Percentiles rank a stretch among this genome's conserved stretches.
These are phyloP conservation scores for Talaromyces marneffei DNA, from an alignment of 2,329 filamentous ascomycete species.

Conservation along the genomic window DNA sequence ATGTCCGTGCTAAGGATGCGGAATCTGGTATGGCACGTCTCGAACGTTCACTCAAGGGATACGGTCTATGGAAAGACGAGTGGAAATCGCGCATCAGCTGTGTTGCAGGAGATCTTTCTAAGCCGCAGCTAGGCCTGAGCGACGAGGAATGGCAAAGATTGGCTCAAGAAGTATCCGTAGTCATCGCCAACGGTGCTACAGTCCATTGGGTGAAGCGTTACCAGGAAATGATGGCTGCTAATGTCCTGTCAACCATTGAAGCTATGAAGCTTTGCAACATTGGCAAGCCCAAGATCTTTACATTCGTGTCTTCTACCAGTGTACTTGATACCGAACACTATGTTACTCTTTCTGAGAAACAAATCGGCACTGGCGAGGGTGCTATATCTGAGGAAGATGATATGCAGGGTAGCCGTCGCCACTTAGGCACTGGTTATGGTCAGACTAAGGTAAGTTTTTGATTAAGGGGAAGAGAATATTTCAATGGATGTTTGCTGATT, in stretches of 20 bases:
- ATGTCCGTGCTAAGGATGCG: constrained; percentile 61
- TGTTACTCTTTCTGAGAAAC: constrained; percentile 63
- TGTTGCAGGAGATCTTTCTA: constrained; percentile 67
- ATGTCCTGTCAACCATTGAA: constrained; percentile 77
- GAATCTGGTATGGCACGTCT: constrained; percentile 60
- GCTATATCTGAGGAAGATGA: constrained; percentile 72
- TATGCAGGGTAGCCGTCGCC: constrained; percentile 66
- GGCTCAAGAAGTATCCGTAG: constrained; percentile 60
- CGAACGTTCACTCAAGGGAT: constrained; percentile 60
- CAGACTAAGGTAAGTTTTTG: constrained; percentile 58
- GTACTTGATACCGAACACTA: constrained; percentile 79
- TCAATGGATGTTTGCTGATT: neutral
- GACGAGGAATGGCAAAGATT: constrained; percentile 60
- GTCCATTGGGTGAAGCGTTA: constrained; percentile 79
- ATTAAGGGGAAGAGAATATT: neutral
- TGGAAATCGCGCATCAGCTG: constrained; percentile 62
- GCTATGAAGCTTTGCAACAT: constrained; percentile 67
- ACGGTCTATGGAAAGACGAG: constrained; percentile 64
- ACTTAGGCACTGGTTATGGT: constrained; percentile 81
- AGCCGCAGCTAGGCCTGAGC: constrained; percentile 68
- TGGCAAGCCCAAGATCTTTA: constrained; percentile 71
- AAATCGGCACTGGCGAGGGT: constrained; percentile 54
- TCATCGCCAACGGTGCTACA: constrained; percentile 76
- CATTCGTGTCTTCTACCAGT: constrained; percentile 77
- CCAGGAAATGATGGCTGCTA: constrained; percentile 62